Evolutionary conservation across 2,329 filamentous ascomycete genomes (phyloP), one percentile per base, ranked within the genome.

Genomic region (Neobulgaria alba): DNA sequence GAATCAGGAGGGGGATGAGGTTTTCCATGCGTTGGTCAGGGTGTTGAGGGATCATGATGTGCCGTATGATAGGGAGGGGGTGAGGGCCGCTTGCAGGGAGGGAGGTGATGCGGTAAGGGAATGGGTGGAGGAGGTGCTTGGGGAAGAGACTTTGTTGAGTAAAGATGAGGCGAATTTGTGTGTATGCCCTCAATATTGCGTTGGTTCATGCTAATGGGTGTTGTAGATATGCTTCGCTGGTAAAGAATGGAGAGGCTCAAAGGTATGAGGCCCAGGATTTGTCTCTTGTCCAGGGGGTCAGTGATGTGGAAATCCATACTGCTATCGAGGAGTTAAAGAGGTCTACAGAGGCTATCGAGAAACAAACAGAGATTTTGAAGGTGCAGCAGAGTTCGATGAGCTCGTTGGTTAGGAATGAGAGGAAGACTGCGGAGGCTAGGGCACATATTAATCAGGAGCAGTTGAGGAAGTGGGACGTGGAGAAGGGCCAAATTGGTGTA

Each of bases 241-340:
- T 71, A 50, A 64, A 63, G 45, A 65, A 61, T 23, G 74, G 73
- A 9, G 61, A 67, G 41, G 67, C 69, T 8, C 67, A 71, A 39
- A 57, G 23, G 12, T 8, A 16, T 14, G 39, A 41, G 16, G 51
- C 62, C 29, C 61, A 69, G 41, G 67, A 75, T 48, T 50, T 71
- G n/a, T 62, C 66, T 3, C 53, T 63, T 21, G 61, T 71, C 23
- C 69, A 69, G 39, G 68, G 72, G 4, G 59, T 82, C 33, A 62
- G 66, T 10, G 78, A 84, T 42, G 63, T 71, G 18, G 77, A 84
- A 38, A 64, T 85, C 41, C 67, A 67, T 39, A 60, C 65, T 30
- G 81, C 82, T 12, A 76, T 83, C 36, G 68, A 72, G 3, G 73
- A 81, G 39, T 65, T 87, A n/a, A 69, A 74, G 44, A 66, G 66